A percentile compares a stretch with the other conserved stretches of the same genome.
phyloP scores from a whole-genome alignment of 2,329 filamentous ascomycete species.

The Salinomyces thailandicus region DNA sequence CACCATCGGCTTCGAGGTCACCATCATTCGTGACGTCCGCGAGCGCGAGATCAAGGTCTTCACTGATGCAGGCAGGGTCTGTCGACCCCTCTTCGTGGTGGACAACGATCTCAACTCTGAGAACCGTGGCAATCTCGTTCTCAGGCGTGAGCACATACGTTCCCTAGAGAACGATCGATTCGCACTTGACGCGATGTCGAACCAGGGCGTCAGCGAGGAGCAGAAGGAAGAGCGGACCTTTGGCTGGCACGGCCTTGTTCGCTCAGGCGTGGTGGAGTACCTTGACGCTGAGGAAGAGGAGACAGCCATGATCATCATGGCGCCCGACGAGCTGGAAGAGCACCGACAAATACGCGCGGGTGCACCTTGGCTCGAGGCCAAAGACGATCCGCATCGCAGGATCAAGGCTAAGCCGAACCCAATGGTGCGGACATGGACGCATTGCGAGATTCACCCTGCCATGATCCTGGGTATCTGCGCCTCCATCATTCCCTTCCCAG shows the following conservation, averaged over 20 bases:
- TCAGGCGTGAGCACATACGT: slow-evolving; percentile 74
- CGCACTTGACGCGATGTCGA: slow-evolving; percentile 34
- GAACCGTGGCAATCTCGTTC: slow-evolving; percentile 65
- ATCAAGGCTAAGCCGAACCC: slow-evolving; percentile 82
- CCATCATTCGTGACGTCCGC: slow-evolving; percentile 88
- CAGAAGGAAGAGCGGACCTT: slow-evolving; percentile 53
- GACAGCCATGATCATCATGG: slow-evolving; percentile 98
- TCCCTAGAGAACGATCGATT: slow-evolving; percentile 65
- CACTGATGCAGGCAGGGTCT: slow-evolving; percentile 90
- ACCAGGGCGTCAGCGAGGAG: slow-evolving; percentile 47
- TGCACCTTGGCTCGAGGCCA: slow-evolving; percentile 41
- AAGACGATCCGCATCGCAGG: slow-evolving; percentile 67
- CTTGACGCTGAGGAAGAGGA: slow-evolving; percentile 98
- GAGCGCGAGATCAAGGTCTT: slow-evolving; percentile 98
- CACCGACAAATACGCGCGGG: slow-evolving; percentile 32
- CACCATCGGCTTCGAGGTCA: slow-evolving; percentile 83
- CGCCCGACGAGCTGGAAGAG: slow-evolving; percentile 79
- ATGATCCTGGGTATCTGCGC: slow-evolving; percentile 98
- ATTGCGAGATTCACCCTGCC: slow-evolving; percentile 97
- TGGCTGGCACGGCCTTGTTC: slow-evolving; percentile 80
- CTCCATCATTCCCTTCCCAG: slow-evolving; percentile 98
- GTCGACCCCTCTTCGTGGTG: slow-evolving; percentile 85
- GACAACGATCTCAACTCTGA: slow-evolving; percentile 69
- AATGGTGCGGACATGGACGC: slow-evolving; percentile 84
- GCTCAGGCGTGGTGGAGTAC: slow-evolving; percentile 82